Base-by-base conservation (phyloP, 768 basidiomycete genomes). In the Suillus alpinus region DNA sequence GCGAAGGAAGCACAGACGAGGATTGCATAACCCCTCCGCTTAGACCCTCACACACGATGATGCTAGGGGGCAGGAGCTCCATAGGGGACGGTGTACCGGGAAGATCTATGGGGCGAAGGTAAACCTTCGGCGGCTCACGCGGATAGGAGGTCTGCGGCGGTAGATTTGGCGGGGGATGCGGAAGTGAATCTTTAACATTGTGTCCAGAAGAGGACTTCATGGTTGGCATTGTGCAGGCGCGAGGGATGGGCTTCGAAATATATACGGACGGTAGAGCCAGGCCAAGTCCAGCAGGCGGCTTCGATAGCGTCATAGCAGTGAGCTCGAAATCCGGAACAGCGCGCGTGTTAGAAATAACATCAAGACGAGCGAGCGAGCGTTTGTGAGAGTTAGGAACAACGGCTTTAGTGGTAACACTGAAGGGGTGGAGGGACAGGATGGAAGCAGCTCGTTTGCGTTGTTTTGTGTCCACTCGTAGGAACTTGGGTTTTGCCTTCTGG, bases 211-310 rank as follows among this genome's bases (percentile, higher is more conserved):
- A 23, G 14, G 44, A 47, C 4, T 57, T 46, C 5, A 63, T 40
- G 4, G 47, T 5, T 1, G 71, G 70, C 66, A 67, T 65, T 31
- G 62, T 67, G 31, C 59, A 63, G 6, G 66, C 62, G 0, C 71
- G 70, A 46, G 50, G 29, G 18, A 32, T 50, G 8, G 49, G 49
- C 10, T 37, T 2, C 58, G 63, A 5, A 65, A 44, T 9, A 18
- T 73, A 67, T 26, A 57, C 62, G 41, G 69, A 66, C 18, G 70
- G 71, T 53, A 73, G 67, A 10, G 69, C 67, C 36, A 71, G 63
- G 32, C 70, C 71, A 8, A 71, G 62, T 29, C 71, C 71, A 37
- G 71, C 40, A 12, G 51, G 62, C n/a, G 34, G 57, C 23, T 37
- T 58, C 14, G 53, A 31, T 44, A 29, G 6, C 36, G 58, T 63